Evolutionary conservation across 805 yeast genomes (phyloP).

Genomic region (Candida corydali): DNA sequence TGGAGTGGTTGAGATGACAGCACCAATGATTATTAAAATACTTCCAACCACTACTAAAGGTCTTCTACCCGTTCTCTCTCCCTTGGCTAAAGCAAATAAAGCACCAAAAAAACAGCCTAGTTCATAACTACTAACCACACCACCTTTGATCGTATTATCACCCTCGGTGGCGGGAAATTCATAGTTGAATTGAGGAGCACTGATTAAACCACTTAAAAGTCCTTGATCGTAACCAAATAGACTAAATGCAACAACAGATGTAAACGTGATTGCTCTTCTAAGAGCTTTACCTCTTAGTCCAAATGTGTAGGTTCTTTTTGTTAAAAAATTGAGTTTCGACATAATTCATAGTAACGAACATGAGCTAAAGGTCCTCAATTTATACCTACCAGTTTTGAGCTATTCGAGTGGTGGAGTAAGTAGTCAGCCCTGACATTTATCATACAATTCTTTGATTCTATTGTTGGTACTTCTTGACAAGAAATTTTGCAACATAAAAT

Average conservation of each 20-base stretch:
- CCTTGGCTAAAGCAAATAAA: slow-evolving; percentile 33
- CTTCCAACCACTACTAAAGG: slow-evolving; percentile 35
- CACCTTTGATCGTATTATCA: slow-evolving; percentile 54
- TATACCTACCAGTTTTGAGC: too few relatives aligned
- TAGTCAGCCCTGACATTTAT: too few relatives aligned
- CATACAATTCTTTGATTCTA: too few relatives aligned
- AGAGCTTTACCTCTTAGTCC: slow-evolving; percentile 54
- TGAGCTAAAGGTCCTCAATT: too few relatives aligned
- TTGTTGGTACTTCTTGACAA: too few relatives aligned
- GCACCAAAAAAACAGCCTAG: slow-evolving; percentile 56
- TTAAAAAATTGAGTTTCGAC: slow-evolving; percentile 1
- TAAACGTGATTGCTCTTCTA: slow-evolving; percentile 23
- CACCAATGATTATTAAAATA: slow-evolving; percentile 36
- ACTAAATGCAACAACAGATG: slow-evolving; percentile 28
- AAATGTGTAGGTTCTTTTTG: slow-evolving; percentile 45
- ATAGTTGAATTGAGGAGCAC: slow-evolving; percentile 32
- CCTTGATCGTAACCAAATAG: slow-evolving; percentile 39
- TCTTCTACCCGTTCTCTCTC: slow-evolving; percentile 42
- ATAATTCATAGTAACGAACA: too few relatives aligned
- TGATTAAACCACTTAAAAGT: slow-evolving; percentile 40
- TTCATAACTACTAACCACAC: slow-evolving; percentile 66
- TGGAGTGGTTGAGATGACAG: slow-evolving; percentile 33
- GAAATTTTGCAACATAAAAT: too few relatives aligned
- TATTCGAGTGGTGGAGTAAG: too few relatives aligned
- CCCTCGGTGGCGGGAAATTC: slow-evolving; percentile 36